phyloP scores from a whole-genome alignment of 345 rosid species.

The Sonneratia caseolaris region DNA sequence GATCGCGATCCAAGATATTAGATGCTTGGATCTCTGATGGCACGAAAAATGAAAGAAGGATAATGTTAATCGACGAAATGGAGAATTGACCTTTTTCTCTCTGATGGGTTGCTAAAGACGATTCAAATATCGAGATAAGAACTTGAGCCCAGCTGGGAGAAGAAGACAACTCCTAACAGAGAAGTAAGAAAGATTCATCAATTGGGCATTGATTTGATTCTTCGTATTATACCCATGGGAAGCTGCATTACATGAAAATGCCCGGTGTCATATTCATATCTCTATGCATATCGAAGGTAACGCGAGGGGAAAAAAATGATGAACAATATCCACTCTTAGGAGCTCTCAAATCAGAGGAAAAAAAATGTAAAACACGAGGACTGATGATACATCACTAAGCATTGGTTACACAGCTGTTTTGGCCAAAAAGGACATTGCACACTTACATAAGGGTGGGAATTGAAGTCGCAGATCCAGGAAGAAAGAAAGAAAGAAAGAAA shows the following conservation, averaged over 20 bases:
- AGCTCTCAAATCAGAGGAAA: neutral
- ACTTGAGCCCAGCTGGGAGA: too few species aligned
- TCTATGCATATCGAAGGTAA: neutral
- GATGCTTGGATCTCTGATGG: too few species aligned
- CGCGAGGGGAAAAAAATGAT: neutral
- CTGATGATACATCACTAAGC: neutral
- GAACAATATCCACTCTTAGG: neutral
- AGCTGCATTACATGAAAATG: neutral
- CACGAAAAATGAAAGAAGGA: too few species aligned
- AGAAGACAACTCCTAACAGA: too few species aligned
- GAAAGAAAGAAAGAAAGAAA: neutral
- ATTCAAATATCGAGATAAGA: too few species aligned
- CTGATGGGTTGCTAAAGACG: too few species aligned
- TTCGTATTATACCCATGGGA: neutral
- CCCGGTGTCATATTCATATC: too few species aligned
- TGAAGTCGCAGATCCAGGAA: neutral
- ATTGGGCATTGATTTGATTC: neutral
- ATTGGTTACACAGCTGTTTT: neutral
- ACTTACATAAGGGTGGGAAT: neutral
- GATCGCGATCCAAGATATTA: too few species aligned
- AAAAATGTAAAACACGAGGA: neutral
- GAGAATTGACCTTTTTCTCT: too few species aligned
- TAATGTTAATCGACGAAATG: too few species aligned
- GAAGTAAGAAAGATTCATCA: neutral
- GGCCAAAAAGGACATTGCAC: slow-evolving; percentile 1